A percentile compares a stretch with the other conserved stretches of the same genome.
These are phyloP conservation scores for Fragilaria radians DNA, from an alignment of 108 stramenopile genomes.

Conservation along the genomic window DNA sequence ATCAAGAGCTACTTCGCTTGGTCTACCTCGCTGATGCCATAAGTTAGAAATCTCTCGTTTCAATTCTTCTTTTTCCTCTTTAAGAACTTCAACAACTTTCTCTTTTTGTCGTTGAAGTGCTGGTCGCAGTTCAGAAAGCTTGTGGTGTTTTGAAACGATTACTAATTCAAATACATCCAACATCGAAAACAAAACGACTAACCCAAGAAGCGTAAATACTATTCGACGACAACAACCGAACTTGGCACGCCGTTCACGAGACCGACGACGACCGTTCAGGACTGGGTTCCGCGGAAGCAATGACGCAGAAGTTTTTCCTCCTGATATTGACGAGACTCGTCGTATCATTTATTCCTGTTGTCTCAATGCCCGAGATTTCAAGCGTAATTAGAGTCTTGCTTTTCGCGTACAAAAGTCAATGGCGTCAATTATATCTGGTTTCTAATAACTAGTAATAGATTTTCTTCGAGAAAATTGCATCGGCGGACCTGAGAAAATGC, in stretches of 20 bases:
- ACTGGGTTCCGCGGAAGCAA: too few relatives aligned
- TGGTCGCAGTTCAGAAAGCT: background rate
- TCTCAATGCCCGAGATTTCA: too few relatives aligned
- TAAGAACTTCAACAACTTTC: background rate
- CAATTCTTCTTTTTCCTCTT: background rate
- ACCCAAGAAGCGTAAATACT: background rate
- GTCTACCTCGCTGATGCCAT: background rate
- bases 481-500: too few relatives aligned
- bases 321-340: too few relatives aligned
- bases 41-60: background rate
- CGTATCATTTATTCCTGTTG: too few relatives aligned
- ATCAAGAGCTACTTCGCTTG: conserved; percentile 25
- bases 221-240: background rate
- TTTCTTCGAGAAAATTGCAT: too few relatives aligned
- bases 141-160: background rate
- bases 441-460: too few relatives aligned
- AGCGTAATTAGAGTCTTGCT: too few relatives aligned
- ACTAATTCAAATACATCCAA: background rate
- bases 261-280: background rate
- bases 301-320: too few relatives aligned
- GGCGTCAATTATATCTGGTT: too few relatives aligned
- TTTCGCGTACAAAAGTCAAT: too few relatives aligned
- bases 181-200: background rate
- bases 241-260: background rate
- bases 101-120: background rate